Evolutionary conservation across 169 alveolate species (phyloP).

Genomic region (Cryptosporidium andersoni): DNA sequence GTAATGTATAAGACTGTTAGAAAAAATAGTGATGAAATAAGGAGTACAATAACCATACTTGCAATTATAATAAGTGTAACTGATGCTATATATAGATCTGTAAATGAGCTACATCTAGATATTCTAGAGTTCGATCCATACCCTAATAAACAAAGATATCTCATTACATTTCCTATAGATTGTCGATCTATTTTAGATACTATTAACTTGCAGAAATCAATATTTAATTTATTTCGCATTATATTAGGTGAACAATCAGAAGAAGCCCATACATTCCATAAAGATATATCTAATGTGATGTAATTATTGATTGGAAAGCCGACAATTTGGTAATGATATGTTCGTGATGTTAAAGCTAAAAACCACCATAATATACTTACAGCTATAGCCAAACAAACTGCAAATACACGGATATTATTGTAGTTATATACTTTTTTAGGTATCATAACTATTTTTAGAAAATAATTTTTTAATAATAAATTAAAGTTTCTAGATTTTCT

Average conservation of each 20-base stretch:
- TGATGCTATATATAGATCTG: conserved; percentile 56
- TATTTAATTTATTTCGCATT: conserved; percentile 24
- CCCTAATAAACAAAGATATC: conserved; percentile 61
- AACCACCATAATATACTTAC: conserved; percentile 65
- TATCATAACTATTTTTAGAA: no score
- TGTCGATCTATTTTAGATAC: conserved; percentile 66
- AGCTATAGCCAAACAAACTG: conserved; percentile 38
- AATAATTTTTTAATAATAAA: no score
- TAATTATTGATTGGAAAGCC: conserved; percentile 65
- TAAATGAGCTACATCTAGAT: conserved; percentile 56
- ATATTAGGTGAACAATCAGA: conserved; percentile 55
- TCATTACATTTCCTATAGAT: conserved; percentile 69
- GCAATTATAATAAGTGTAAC: conserved; percentile 53
- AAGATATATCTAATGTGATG: conserved; percentile 58
- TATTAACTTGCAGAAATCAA: conserved; percentile 60
- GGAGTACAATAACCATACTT: conserved; percentile 11
- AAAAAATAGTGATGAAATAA: conserved; percentile 31
- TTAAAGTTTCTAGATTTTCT: no score
- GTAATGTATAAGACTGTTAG: conserved; percentile 25
- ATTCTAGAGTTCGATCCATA: conserved; percentile 34
- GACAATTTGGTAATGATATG: conserved; percentile 55
- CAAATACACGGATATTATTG: conserved; percentile 48
- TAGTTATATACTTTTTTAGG: background rate
- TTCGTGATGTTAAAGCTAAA: conserved; percentile 44
- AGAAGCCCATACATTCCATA: conserved; percentile 71